Evolutionary conservation across 2,329 filamentous ascomycete species (phyloP), one percentile per base, ranked within the genome.

Genomic region (Diplodia scrobiculata): DNA sequence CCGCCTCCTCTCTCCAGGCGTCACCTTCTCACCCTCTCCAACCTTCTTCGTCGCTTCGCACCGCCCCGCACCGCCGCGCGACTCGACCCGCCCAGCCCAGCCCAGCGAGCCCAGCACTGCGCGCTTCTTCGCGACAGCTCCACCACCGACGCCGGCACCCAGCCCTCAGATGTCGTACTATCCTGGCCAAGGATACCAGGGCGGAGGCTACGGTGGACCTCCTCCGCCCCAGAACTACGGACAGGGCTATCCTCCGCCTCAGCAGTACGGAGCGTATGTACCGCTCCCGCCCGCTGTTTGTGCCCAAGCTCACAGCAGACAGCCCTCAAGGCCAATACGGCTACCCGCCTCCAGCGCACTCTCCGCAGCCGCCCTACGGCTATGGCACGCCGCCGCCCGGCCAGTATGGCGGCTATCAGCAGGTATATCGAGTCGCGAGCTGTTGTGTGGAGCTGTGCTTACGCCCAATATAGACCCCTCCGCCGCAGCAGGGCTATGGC

Each of bases 341-440:
- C 38, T 76, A 76, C 62, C 71, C 67, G 55, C 70, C 69, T 11
- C 66, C 67, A 45, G 67, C 71, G 41, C 75, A 78, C 50, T 78
- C 78, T 48, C 78, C 78, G 14, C 77, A 78, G 67, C 79, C 77
- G 66, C 72, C 72, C 3, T 78, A 74, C 66, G 75, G 76, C 38
- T 78, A 78, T 64, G 74, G 76, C 34, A 75, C 77, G 47, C 75
- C 77, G 38, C 79, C 79, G 60, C 79, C 79, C 53, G 79, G 78
- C 58, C 79, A 79, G 64, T 78, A 79, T 63, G 70, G 72, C 41
- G 78, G 79, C 65, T 80, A 80, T 69, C 74, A 79, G 25, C 75
- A 79, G 71, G 78, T 79, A 66, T 66, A 36, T 21, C 67, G 66
- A 51, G 13, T 41, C 10, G 11, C 27, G 9, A 6, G 25, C 38